Base-by-base conservation (phyloP, 2,329 filamentous ascomycete species). In the Huntiella bhutanensis region DNA sequence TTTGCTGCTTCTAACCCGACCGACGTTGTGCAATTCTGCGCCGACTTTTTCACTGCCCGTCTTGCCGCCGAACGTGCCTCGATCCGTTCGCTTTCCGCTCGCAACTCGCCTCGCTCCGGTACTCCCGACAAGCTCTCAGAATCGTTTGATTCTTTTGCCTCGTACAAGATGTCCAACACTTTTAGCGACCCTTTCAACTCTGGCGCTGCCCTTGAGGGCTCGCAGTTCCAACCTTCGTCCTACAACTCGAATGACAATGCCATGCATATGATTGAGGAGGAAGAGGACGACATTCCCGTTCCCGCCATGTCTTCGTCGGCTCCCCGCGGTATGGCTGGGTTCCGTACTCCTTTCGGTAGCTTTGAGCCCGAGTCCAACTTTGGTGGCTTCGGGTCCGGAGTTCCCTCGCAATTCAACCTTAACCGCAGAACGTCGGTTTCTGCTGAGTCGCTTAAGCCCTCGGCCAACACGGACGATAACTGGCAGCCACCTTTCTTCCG, bases 341-440 rank as follows among this genome's bases (percentile, higher is more conserved):
- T 45, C 34, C 33, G 33, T 52, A 63, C 60, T n/a, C 62, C 66
- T 2, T 76, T 77, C 54, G 71, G 72, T 22, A 67, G 64, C 35
- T 68, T 71, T 53, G 66, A 67, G 52, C 60, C 61, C 33, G 53
- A 60, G 22, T 70, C 73, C 38, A 59, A 67, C 16, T 69, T 70
- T 48, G 73, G 74, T 50, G 6, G 19, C 19, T 28, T 32, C 7
- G 64, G 71, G 35, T 77, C 83, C 53, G 77, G 75, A 55, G 84
- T 94, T 58, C 91, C 91, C 47, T 81, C 75, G 55, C 87, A 96
- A 61, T 96, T 95, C 66, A 93, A 93, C 61, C 80, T 94, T 63
- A 82, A 77, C 55, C 82, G 91, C 52, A 83, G 91, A 56, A 95
- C 87, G 35, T 96, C 91, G 3, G 91, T 98, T 45, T 96, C 91